These are phyloP conservation scores for Penicillium sp. DNA, from an alignment of 2,329 filamentous ascomycete species.

Conservation along the genomic window DNA sequence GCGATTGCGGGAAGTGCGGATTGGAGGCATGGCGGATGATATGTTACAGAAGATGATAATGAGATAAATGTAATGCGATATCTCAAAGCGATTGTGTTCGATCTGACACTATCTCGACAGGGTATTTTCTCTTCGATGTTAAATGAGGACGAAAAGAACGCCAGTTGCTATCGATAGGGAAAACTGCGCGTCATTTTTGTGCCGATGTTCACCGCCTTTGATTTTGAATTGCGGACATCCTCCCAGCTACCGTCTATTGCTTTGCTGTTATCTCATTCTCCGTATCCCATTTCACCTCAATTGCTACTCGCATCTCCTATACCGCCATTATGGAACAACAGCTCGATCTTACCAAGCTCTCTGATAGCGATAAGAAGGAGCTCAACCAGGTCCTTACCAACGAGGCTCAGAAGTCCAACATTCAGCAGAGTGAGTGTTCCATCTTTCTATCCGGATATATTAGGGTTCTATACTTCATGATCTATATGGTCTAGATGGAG, in stretches of 20 bases:
- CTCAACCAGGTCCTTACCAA: slow-evolving; percentile 81
- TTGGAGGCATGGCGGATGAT: slow-evolving; percentile 54
- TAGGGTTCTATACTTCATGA: not conserved
- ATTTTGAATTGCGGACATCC: slow-evolving; percentile 19
- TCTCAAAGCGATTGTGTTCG: not conserved
- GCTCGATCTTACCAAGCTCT: slow-evolving; percentile 70
- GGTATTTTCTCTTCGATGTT: not conserved
- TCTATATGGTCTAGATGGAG: not conserved
- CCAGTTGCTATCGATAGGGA: slow-evolving; percentile 8
- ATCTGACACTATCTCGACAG: not conserved
- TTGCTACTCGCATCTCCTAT: not conserved
- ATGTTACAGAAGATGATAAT: not conserved
- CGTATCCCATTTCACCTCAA: not conserved
- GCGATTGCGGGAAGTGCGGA: slow-evolving; percentile 58
- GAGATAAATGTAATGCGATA: not conserved
- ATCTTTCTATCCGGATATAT: not conserved
- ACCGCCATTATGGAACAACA: slow-evolving; percentile 37
- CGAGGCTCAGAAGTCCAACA: slow-evolving; percentile 74
- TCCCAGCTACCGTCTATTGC: not conserved
- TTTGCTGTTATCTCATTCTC: not conserved
- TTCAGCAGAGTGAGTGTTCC: slow-evolving; percentile 49
- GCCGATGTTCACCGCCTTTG: slow-evolving; percentile 27
- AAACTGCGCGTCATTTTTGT: slow-evolving; percentile 26
- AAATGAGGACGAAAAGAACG: not conserved
- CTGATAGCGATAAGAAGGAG: slow-evolving; percentile 78